Evolutionary conservation across 495 filamentous ascomycete species (phyloP).

Genomic region (Ramalina intermedia): DNA sequence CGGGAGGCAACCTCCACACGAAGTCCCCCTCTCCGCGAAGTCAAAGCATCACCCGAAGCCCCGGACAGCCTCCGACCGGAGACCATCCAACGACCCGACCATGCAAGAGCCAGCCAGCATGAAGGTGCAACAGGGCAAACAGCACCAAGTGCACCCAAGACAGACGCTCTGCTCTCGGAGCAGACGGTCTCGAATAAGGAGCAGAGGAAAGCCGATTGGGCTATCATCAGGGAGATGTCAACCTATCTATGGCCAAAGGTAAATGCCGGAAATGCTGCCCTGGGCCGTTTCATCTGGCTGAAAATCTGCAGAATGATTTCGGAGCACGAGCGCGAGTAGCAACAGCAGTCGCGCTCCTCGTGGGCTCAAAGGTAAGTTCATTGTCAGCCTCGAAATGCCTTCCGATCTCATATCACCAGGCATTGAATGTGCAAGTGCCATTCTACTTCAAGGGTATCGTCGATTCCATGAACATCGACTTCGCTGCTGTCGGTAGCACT

Average conservation of each 20-base stretch:
- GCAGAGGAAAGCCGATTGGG: slow-evolving; percentile 94
- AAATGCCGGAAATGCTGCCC: slow-evolving; percentile 5
- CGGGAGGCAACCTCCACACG: no score
- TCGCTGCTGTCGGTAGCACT: slow-evolving; percentile 65
- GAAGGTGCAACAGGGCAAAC: not conserved
- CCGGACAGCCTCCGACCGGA: slow-evolving; percentile 14
- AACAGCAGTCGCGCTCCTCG: slow-evolving; percentile 60
- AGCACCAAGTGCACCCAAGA: slow-evolving; percentile 13
- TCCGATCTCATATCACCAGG: slow-evolving; percentile 22
- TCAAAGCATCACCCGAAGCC: slow-evolving; percentile 1
- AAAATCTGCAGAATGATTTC: slow-evolving; percentile 43
- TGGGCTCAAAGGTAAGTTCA: slow-evolving; percentile 62
- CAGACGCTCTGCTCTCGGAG: slow-evolving; percentile 42
- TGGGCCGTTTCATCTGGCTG: not conserved
- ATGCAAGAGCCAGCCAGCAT: slow-evolving; percentile 15
- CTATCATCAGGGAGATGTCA: slow-evolving; percentile 95
- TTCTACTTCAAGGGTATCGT: slow-evolving; percentile 99
- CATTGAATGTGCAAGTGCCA: slow-evolving; percentile 92
- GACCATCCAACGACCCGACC: slow-evolving; percentile 6
- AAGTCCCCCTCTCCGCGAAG: no score
- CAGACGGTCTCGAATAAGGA: slow-evolving; percentile 51
- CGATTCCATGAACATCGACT: slow-evolving; percentile 92
- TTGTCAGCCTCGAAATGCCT: not conserved
- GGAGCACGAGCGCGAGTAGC: slow-evolving; percentile 74
- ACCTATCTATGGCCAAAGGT: slow-evolving; percentile 94